A percentile compares a stretch with the other conserved stretches of the same genome.
phyloP scores from a whole-genome alignment of 768 basidiomycete species.

The Psilocybe cubensis region DNA sequence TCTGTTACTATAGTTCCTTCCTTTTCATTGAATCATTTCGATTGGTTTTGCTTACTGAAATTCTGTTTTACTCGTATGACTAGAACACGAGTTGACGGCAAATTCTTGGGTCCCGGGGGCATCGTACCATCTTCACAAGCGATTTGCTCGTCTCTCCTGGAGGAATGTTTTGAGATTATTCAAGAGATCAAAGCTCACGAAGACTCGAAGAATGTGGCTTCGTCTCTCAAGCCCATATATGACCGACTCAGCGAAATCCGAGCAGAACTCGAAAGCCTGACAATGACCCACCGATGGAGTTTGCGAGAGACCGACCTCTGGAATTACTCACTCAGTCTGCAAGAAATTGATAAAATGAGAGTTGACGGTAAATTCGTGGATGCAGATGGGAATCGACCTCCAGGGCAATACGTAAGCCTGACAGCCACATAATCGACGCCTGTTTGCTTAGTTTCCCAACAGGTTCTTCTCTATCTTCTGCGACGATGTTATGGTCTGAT shows the following conservation, averaged over 20 bases:
- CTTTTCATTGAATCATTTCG: constrained; percentile 21
- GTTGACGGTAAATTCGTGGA: constrained; percentile 98
- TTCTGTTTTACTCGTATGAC: background rate
- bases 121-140: constrained; percentile 92
- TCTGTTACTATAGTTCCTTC: constrained; percentile 32
- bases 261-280: constrained; percentile 86
- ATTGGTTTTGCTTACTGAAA: constrained; percentile 14
- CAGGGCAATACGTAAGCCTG: constrained; percentile 88
- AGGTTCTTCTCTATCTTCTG: constrained; percentile 93
- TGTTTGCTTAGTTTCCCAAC: background rate
- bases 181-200: constrained; percentile 96
- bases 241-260: constrained; percentile 89
- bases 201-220: constrained; percentile 85
- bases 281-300: constrained; percentile 96
- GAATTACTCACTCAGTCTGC: constrained; percentile 91
- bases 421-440: background rate
- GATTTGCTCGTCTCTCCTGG: constrained; percentile 87
- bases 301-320: constrained; percentile 91
- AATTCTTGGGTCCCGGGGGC: constrained; percentile 91
- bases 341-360: constrained; percentile 97
- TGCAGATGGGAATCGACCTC: constrained; percentile 86
- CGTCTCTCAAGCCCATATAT: constrained; percentile 88
- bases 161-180: constrained; percentile 94
- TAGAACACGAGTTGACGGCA: constrained; percentile 93
- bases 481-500: constrained; percentile 96